These are phyloP conservation scores for Mimosa bimucronata DNA, from an alignment of 306 rosid species.

Conservation along the genomic window DNA sequence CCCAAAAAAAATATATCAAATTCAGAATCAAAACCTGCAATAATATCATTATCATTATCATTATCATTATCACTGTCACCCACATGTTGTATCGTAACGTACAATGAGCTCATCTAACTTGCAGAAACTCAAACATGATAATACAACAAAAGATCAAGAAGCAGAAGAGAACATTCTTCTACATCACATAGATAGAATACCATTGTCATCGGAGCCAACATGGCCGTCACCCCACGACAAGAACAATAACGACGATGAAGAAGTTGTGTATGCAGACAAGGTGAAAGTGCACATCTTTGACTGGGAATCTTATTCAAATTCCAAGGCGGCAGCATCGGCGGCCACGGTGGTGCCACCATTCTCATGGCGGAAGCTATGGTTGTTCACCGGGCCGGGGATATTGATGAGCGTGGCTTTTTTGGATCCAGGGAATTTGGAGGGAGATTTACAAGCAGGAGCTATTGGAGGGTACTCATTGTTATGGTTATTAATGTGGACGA, in stretches of 20 bases:
- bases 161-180: constrained; percentile 39
- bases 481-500: constrained; percentile 76
- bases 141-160: neutral
- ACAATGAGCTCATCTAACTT: constrained; percentile 37
- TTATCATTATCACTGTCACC: neutral
- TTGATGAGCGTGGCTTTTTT: constrained; percentile 78
- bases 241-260: neutral
- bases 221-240: neutral
- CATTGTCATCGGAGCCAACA: constrained; percentile 20
- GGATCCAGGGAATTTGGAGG: constrained; percentile 80
- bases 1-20: neutral
- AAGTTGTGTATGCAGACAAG: constrained; percentile 38
- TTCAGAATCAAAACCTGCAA: constrained; percentile 1
- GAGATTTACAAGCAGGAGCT: constrained; percentile 70
- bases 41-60: neutral
- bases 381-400: constrained; percentile 77
- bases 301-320: constrained; percentile 18
- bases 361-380: constrained; percentile 76
- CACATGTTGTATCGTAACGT: neutral
- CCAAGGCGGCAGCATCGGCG: no score
- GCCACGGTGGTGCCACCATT: constrained; percentile 45
- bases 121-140: neutral
- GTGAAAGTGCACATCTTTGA: constrained; percentile 53
- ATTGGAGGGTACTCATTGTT: constrained; percentile 74
- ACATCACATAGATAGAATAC: constrained; percentile 41